Base-by-base conservation (phyloP, 2,329 filamentous ascomycete genomes). In the Ophiocordyceps camponoti-floridani region DNA sequence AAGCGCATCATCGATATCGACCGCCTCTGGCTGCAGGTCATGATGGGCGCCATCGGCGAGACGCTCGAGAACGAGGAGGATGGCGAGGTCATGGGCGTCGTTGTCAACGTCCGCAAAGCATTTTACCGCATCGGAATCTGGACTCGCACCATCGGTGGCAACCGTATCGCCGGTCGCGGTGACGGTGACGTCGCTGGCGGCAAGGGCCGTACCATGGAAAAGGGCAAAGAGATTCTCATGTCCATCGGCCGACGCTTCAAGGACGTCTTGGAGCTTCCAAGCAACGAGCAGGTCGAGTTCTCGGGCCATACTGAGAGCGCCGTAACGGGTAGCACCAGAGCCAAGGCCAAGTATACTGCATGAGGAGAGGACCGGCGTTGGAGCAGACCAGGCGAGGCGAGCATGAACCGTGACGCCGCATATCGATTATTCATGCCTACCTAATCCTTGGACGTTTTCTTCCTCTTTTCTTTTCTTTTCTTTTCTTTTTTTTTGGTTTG, bases 41-140 rank as follows among this genome's bases (percentile, higher is more conserved):
- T 98, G 80, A 82, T 98, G 55, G 79, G 84, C 30, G 91, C 88
- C 46, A 96, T 98, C 53, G 91, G 91, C 58, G 93, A 98, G 74
- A 96, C 89, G 26, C 82, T 98, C 45, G 91, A 98, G 70, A 81
- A 84, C 38, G 88, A 95, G 59, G 81, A 82, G 31, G 91, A 96
- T 59, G 88, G 88, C 55, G 93, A 98, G 66, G 83, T 98, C 62
- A 96, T 96, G 91, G 91, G 91, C 51, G 93, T 98, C 31, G 91
- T 98, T 26, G 88, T 96, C 70, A 98, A 98, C 65, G 89, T 98
- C 47, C 84, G 91, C 64, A 95, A 94, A 72, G 88, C 84, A 44
- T 96, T 98, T 70, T 98, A 87, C 75, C 84, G 91, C 70, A 83
- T 98, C 54, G 88, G 89, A 60, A 78, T 96, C 54, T 98, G 93